Evolutionary conservation across 305 asterid genomes (phyloP).

Genomic region (Fraxinus latifolia): DNA sequence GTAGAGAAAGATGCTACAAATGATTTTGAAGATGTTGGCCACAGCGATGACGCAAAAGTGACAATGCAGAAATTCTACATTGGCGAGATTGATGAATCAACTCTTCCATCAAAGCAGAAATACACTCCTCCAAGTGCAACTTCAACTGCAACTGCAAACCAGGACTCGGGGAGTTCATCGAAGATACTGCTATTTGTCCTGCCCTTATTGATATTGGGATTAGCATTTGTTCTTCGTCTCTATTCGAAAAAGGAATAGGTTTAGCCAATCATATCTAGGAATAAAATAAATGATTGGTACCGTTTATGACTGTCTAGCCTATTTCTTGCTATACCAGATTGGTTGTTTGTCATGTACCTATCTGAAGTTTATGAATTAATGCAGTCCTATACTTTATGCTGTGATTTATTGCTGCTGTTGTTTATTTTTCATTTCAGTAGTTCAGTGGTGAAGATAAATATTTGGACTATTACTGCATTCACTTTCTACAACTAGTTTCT

Average conservation of each 20-base stretch:
- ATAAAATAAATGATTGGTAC: not conserved
- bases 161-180: slow-evolving; percentile 20
- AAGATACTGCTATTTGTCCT: slow-evolving; percentile 35
- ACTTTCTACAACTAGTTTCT: not conserved
- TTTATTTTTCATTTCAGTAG: not conserved
- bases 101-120: slow-evolving; percentile 31
- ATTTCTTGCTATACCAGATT: not conserved
- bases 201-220: slow-evolving; percentile 37
- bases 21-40: slow-evolving; percentile 72
- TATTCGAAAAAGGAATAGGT: slow-evolving; percentile 20
- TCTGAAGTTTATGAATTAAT: not conserved
- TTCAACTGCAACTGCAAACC: not conserved
- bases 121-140: slow-evolving; percentile 9
- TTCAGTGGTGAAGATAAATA: not conserved
- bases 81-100: slow-evolving; percentile 51
- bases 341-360: not conserved
- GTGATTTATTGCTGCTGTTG: not conserved
- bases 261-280: not conserved
- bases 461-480: not conserved
- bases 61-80: slow-evolving; percentile 39
- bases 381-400: not conserved
- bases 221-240: slow-evolving; percentile 32
- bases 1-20: slow-evolving; percentile 63
- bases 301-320: not conserved
- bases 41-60: slow-evolving; percentile 54